Conservation (phyloP, 345 rosid genomes). For the Gossypium rotundifolium region DNA sequence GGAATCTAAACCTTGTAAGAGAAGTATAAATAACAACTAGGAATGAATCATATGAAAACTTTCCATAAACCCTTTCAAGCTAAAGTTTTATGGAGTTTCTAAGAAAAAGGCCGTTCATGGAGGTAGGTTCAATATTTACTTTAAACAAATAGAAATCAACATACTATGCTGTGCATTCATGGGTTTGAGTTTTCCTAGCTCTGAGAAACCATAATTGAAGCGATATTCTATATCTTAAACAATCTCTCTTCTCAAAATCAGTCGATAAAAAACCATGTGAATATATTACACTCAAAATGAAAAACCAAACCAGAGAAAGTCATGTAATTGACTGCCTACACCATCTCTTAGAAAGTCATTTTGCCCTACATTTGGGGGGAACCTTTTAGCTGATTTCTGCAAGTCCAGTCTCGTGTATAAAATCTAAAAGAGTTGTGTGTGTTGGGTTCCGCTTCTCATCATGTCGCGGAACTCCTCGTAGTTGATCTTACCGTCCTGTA, state of each 20-base stretch:
- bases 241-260: constrained; percentile 1
- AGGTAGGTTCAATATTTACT: too few relatives aligned
- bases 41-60: too few relatives aligned
- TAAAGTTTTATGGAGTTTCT: too few relatives aligned
- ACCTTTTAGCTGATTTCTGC: background rate
- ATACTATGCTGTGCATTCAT: background rate
- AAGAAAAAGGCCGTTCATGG: too few relatives aligned
- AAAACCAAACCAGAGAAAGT: background rate
- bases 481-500: constrained; percentile 86
- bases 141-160: background rate
- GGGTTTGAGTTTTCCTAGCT: background rate
- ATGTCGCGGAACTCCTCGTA: constrained; percentile 73
- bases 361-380: background rate
- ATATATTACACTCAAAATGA: background rate
- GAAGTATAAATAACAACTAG: too few relatives aligned
- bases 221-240: background rate
- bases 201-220: background rate
- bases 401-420: too few relatives aligned
- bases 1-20: too few relatives aligned
- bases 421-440: constrained; percentile 38
- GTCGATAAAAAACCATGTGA: background rate
- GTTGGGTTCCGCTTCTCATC: constrained; percentile 85
- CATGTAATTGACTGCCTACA: background rate
- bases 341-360: background rate
- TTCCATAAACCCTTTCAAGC: too few relatives aligned